Evolutionary conservation across 768 basidiomycete genomes (phyloP).

Genomic region (Trametopsis cervina): DNA sequence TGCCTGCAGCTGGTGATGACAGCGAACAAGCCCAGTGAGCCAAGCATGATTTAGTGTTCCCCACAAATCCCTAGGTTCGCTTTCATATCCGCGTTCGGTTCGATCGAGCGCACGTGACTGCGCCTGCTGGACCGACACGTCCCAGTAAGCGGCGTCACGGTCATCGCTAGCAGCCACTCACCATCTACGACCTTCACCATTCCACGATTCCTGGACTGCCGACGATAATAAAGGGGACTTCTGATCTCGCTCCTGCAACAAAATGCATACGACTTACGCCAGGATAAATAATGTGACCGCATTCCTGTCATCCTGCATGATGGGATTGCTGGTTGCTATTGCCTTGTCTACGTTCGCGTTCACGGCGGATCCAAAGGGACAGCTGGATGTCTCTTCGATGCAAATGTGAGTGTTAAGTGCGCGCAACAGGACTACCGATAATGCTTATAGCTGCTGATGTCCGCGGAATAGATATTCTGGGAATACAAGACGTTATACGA

Average conservation of each 20-base stretch:
- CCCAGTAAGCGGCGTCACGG: no score
- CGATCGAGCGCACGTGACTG: neutral
- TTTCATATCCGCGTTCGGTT: neutral
- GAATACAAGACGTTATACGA: conserved; percentile 39
- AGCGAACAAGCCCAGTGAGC: neutral
- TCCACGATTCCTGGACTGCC: no score
- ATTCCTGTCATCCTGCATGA: conserved; percentile 66
- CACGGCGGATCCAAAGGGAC: conserved; percentile 48
- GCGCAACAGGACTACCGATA: no score
- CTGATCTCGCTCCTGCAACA: no score
- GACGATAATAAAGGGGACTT: no score
- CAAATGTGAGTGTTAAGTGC: conserved; percentile 60
- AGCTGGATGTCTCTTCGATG: conserved; percentile 52
- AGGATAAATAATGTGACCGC: conserved; percentile 71
- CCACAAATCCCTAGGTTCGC: neutral
- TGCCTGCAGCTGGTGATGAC: neutral
- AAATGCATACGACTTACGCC: conserved; percentile 66
- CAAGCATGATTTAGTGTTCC: neutral
- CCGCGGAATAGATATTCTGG: conserved; percentile 16
- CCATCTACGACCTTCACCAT: no score
- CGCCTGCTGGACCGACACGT: neutral
- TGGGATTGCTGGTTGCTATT: conserved; percentile 63
- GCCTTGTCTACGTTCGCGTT: conserved; percentile 70
- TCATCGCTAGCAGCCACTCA: no score
- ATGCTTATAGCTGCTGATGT: neutral